Evolutionary conservation across 768 basidiomycete species (phyloP), one percentile per base, ranked within the genome.

Genomic region (Sporobolomyces roseus): DNA sequence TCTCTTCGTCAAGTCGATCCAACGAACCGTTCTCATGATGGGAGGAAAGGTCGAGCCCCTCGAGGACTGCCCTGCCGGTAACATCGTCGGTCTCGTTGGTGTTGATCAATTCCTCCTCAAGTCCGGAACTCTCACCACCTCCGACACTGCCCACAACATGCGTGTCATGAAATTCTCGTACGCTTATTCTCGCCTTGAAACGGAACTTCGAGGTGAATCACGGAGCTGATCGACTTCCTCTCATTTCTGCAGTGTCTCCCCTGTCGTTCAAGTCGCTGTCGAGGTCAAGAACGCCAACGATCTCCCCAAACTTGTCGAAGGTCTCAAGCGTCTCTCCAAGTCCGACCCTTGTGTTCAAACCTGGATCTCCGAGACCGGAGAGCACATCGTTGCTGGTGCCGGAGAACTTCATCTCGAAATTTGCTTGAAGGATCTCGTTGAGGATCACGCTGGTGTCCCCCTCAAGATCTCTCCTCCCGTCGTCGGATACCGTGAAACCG

Each of bases 71-170:
- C 96, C 96, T 43, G 87, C 94, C 66, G 96, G 96, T 77, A 99
- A 99, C 85, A 98, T 99, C 76, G 81, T 91, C 75, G 96, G 96
- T 85, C 90, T 99, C 78, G 94, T 98, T 82, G 96, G 96, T 84
- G 90, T 99, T 76, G 96, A 99, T 82, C 96, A 99, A 82, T 99
- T 98, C 91, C 82, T 99, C 83, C 88, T 99, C 80, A 99, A 99
- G 87, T 92, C 87, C 75, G 96, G 96, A 80, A 99, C 96, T 71
- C 86, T 99, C 78, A 99, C 96, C 68, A 87, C 90, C 68, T 92
- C 92, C 55, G 96, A 98, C 83, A 96, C 93, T 61, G 96, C 96
- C 59, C 96, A 99, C 85, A 99, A 99, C 85, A 96, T 99, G 93
- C 91, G 84, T 83, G 93, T 99, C 81, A 99, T 99, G 96, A 91